Base-by-base conservation (phyloP, 805 yeast species). In the Jamesozyma piceae region DNA sequence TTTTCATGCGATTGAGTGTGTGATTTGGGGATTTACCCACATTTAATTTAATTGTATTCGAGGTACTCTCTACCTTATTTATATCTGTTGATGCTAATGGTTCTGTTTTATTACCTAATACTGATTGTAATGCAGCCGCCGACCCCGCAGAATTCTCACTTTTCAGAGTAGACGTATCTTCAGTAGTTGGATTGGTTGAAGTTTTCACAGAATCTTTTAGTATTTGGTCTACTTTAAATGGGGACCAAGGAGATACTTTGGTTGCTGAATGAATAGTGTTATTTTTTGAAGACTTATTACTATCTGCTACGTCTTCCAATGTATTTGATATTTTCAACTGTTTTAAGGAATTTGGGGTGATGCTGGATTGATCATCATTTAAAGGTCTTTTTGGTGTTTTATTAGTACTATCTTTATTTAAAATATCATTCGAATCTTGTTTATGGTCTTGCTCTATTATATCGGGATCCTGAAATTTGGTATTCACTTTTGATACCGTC, bases 191-290 rank as follows among this genome's bases (percentile, higher is more conserved):
- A 3, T 11, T 22, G 6, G 19, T 37, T 6, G 32, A 9, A 15
- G 26, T 18, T 8, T 29, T 35, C 4, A 34, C 21, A 2, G 40
- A 31, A 8, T 24, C 38, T 20, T 41, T 47, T n/a, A 44, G 36
- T 2, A 46, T 36, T 35, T 46, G 47, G 18, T 55, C 60, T 14
- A 47, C 50, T 41, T 50, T 56, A 20, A 48, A 51, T 14, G 63
- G 61, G 10, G 63, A 57, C 63, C 63, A 58, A 9, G 57, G 54
- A 5, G 54, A 45, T 8, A 46, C 35, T 38, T 50, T 45, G 2
- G 10, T 29, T 33, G 6, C 27, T 34, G 34, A 18, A 20, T 28
- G 15, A 10, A 24, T 13, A 19, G n/a, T 15, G 13, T 18, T 29
- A 17, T 5, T 21, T 24, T 5, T 32, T 21, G 40, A 36, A 2